These are phyloP conservation scores for Leccinum olivaceopallidum DNA, from an alignment of 768 basidiomycete genomes.

Conservation along the genomic window DNA sequence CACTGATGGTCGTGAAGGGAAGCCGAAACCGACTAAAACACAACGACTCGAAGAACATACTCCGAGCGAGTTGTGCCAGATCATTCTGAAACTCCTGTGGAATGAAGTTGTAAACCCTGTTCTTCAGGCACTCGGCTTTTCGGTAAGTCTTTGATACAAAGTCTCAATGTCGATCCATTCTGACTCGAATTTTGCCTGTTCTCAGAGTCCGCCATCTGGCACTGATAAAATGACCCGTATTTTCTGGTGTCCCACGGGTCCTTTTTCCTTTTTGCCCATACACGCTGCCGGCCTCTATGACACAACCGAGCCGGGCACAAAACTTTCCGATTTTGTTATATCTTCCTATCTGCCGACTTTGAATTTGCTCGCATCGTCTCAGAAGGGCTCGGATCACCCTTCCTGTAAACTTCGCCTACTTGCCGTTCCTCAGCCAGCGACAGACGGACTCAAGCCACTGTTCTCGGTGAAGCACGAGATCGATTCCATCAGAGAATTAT, in stretches of 20 bases:
- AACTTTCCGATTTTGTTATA: neutral
- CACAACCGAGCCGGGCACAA: neutral
- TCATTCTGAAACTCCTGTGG: neutral
- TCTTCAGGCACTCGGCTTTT: neutral
- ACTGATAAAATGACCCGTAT: neutral
- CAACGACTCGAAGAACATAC: neutral
- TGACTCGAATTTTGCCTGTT: neutral
- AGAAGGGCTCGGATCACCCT: neutral
- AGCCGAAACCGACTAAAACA: fast-evolving
- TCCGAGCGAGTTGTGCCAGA: neutral
- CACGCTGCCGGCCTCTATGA: neutral
- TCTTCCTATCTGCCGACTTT: neutral
- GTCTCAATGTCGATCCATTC: neutral
- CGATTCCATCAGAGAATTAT: neutral
- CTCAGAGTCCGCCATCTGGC: neutral
- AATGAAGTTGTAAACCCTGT: neutral
- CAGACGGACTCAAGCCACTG: neutral
- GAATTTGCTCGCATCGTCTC: neutral
- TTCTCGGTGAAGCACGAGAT: neutral
- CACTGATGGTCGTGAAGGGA: neutral
- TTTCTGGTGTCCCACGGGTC: neutral
- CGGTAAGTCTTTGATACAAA: neutral
- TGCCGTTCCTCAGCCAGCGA: neutral
- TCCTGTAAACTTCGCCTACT: neutral
- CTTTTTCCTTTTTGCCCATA: neutral